Conservation (phyloP, 805 yeast species). For the Saccharomycopsis oosterbeekiorum region DNA sequence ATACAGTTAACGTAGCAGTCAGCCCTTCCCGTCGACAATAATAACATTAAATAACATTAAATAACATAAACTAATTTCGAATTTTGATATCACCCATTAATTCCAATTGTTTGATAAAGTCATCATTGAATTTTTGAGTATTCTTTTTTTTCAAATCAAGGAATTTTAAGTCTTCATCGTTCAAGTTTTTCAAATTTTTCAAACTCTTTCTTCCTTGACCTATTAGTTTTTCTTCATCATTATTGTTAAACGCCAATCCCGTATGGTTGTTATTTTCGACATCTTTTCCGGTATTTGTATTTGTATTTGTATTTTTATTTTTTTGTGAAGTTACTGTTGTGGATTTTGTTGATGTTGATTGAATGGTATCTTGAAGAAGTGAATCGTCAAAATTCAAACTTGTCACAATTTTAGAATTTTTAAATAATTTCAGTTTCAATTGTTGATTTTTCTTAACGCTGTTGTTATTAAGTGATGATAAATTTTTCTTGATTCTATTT, state of each 20-base stretch:
- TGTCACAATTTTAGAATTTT: not conserved
- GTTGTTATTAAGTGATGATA: not conserved
- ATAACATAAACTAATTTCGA: not conserved
- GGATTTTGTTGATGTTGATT: not conserved
- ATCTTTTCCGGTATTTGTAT: not conserved
- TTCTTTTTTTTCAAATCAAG: not conserved
- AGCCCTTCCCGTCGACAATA: too few relatives aligned
- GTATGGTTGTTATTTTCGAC: not conserved
- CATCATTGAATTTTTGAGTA: not conserved
- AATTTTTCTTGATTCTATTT: not conserved
- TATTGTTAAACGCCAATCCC: not conserved
- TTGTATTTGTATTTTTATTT: too few relatives aligned
- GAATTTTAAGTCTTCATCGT: not conserved
- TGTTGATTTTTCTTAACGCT: not conserved
- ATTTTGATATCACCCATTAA: not conserved
- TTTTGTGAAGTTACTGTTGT: not conserved
- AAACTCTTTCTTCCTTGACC: not conserved
- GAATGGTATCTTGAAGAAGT: not conserved
- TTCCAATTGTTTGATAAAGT: not conserved
- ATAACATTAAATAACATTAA: not conserved
- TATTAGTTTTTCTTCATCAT: not conserved
- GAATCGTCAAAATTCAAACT: not conserved
- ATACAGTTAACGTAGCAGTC: too few relatives aligned
- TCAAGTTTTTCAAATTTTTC: not conserved
- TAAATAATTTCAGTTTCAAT: not conserved